These are phyloP conservation scores for Cynanchum wilfordii DNA, from an alignment of 257 asterid species.

Conservation along the genomic window DNA sequence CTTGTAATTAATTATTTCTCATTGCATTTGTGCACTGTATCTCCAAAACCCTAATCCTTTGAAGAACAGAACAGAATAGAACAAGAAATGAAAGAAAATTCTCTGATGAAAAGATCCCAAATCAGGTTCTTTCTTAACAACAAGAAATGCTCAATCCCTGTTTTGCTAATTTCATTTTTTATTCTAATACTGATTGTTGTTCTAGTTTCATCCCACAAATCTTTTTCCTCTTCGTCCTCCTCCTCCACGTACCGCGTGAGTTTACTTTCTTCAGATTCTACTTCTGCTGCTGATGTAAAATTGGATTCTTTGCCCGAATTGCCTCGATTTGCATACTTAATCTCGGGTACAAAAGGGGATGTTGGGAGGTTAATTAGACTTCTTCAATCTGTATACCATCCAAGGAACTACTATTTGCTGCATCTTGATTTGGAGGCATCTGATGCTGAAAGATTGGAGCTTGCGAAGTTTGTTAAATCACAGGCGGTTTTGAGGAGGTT, in stretches of 20 bases:
- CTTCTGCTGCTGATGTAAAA: background rate
- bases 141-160: conserved; percentile 54
- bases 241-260: background rate
- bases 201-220: conserved; percentile 1
- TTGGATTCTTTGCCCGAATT: conserved; percentile 35
- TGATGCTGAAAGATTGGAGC: conserved; percentile 63
- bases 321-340: conserved; percentile 77
- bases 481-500: conserved; percentile 47
- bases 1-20: background rate
- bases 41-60: conserved; percentile 9
- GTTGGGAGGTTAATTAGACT: conserved; percentile 49
- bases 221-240: background rate
- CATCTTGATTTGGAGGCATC: conserved; percentile 78
- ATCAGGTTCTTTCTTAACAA: conserved; percentile 16
- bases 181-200: conserved; percentile 6
- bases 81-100: conserved; percentile 14
- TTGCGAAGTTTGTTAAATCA: conserved; percentile 55
- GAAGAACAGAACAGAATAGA: too few relatives aligned
- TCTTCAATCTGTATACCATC: conserved; percentile 81
- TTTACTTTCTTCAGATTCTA: background rate
- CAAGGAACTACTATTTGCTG: conserved; percentile 70
- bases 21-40: background rate
- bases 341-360: conserved; percentile 68
- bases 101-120: conserved; percentile 53
- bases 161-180: conserved; percentile 29